Evolutionary conservation across 1,284 basidiomycete species (phyloP), one percentile per base, ranked within the genome.

Genomic region (Cryptococcus floricola): DNA sequence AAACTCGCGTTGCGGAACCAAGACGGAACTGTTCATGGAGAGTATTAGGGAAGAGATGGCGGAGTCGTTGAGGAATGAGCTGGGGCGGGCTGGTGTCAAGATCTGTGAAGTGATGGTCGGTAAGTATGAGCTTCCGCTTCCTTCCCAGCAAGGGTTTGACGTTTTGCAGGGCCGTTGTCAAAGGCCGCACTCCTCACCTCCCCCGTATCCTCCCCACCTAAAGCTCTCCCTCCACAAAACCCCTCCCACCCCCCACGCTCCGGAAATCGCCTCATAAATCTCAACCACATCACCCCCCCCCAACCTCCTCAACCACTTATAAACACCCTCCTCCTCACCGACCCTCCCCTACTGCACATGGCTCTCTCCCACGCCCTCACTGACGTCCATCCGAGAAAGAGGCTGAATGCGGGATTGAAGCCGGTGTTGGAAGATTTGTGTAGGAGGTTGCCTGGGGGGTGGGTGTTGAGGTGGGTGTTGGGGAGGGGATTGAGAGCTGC

Each of bases 31-130:
- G 10, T 57, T 74, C 5, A 70, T 72, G 44, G 63, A 73, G 69
- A 69, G 72, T 78, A 69, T 63, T 34, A 34, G 31, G 31, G 31
- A 34, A 34, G 31, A 34, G 5, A 34, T 34, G 31, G 31, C 10
- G 6, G 62, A 57, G 28, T 42, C 67, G n/a, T 56, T 75, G 16
- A 57, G 65, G 13, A 46, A 50, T 9, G 70, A 75, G 47, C 57
- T 73, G 34, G 50, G 59, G 8, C 39, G 28, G 1, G 53, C 64
- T 4, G 68, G 69, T 3, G 64, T 75, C 19, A 67, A 68, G 37
- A 71, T 73, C 0, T 73, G 70, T 52, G 70, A 75, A 49, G 68
- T 75, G 9, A 60, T 69, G 12, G 69, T 68, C 12, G 73, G 73
- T 73, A 55, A 65, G 72, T 66, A 12, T 7, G 19, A n/a, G 16